These are phyloP conservation scores for Dioszegia hungarica DNA, from an alignment of 768 basidiomycete genomes.

Conservation along the genomic window DNA sequence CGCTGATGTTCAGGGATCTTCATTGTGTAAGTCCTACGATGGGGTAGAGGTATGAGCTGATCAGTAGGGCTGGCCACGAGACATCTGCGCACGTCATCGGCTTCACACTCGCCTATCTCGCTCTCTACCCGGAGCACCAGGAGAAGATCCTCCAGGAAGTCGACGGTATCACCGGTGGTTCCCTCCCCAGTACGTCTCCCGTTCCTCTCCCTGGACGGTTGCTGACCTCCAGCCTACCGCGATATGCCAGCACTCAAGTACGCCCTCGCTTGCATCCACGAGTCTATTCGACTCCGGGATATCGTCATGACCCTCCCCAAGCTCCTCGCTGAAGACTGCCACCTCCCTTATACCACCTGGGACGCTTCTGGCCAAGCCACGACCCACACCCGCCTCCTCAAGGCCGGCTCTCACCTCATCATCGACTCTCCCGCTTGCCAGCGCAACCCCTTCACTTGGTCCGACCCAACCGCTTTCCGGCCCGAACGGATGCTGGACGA, in stretches of 20 bases:
- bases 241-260: constrained; percentile 17
- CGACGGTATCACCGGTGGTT: constrained; percentile 16
- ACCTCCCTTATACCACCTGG: constrained; percentile 30
- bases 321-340: constrained; percentile 12
- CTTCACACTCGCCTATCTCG: constrained; percentile 38
- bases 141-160: constrained; percentile 35
- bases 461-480: constrained; percentile 7
- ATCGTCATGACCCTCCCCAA: constrained; percentile 25
- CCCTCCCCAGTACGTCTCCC: constrained; percentile 18
- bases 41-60: not conserved
- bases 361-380: constrained; percentile 10
- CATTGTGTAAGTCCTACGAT: constrained; percentile 17
- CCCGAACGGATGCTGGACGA: constrained; percentile 14
- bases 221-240: constrained; percentile 28
- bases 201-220: not conserved
- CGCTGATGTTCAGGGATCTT: constrained; percentile 12
- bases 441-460: constrained; percentile 23
- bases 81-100: constrained; percentile 40
- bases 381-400: constrained; percentile 13
- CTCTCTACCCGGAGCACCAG: constrained; percentile 39
- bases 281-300: constrained; percentile 30
- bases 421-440: constrained; percentile 21
- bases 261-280: constrained; percentile 14
- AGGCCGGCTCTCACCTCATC: constrained; percentile 22
- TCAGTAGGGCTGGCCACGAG: constrained; percentile 38